These are phyloP conservation scores for Penstemon davidsonii DNA, from an alignment of 257 asterid genomes.

Conservation along the genomic window DNA sequence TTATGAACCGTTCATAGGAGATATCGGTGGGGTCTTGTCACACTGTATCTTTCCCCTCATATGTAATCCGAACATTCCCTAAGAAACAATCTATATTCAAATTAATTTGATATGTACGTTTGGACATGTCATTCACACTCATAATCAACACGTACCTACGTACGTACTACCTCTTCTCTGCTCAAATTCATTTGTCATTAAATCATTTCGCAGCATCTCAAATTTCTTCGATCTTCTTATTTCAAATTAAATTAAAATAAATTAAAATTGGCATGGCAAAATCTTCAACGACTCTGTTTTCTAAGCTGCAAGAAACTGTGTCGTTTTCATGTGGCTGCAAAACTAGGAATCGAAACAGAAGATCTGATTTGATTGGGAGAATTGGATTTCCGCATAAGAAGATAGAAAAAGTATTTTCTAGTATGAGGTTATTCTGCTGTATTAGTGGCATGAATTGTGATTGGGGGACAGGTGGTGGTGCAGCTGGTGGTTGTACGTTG, in stretches of 20 bases:
- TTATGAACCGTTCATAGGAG: too few relatives aligned
- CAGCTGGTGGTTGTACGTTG: conserved; percentile 24
- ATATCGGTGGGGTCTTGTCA: conserved; percentile 1
- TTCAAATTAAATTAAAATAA: background rate
- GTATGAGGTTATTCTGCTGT: conserved; percentile 18
- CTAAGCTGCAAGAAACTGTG: conserved; percentile 1
- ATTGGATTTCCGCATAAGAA: background rate
- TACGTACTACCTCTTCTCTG: background rate
- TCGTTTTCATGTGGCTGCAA: background rate
- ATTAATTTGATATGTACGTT: background rate
- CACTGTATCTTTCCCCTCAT: background rate
- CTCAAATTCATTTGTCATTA: background rate
- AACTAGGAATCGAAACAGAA: too few relatives aligned
- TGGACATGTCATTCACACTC: too few relatives aligned
- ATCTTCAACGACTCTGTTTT: conserved; percentile 22
- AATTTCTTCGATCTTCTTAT: too few relatives aligned
- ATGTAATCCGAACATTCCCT: background rate
- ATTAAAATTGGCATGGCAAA: conserved; percentile 20
- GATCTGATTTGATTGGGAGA: background rate
- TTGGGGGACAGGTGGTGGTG: conserved; percentile 1
- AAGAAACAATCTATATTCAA: background rate
- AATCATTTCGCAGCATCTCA: background rate
- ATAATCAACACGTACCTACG: background rate
- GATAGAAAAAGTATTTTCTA: background rate
- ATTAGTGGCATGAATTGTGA: too few relatives aligned